Evolutionary conservation across 75 land plant genomes (phyloP).

Genomic region (Sequoiadendron giganteum): DNA sequence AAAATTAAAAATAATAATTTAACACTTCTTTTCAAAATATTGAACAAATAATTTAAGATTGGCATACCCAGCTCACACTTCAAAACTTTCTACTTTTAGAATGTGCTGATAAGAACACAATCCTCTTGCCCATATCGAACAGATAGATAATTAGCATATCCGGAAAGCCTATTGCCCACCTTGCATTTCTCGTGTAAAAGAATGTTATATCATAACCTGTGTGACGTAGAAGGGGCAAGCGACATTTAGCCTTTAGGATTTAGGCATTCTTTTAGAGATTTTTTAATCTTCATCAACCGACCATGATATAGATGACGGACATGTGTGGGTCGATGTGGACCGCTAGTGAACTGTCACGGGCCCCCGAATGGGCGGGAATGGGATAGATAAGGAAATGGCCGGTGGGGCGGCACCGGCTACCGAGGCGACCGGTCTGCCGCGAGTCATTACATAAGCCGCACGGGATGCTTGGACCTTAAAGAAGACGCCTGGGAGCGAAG

Average conservation of each 20-base stretch:
- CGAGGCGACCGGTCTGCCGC: background rate
- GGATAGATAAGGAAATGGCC: background rate
- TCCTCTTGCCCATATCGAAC: too few species aligned
- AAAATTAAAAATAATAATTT: too few species aligned
- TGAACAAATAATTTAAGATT: too few species aligned
- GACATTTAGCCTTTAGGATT: too few species aligned
- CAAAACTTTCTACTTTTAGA: too few species aligned
- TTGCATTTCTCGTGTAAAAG: background rate
- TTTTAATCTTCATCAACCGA: background rate
- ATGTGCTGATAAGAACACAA: too few species aligned
- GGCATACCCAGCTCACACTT: too few species aligned
- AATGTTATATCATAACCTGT: background rate
- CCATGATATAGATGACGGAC: background rate
- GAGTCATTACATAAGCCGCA: background rate
- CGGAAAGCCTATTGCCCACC: background rate
- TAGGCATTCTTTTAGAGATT: background rate
- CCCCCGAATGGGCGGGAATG: background rate
- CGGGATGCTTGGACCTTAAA: background rate
- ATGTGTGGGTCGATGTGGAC: background rate
- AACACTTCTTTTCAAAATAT: too few species aligned
- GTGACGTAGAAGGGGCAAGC: too few species aligned
- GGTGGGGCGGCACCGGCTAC: background rate
- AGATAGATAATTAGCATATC: too few species aligned
- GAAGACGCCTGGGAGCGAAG: background rate
- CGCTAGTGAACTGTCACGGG: background rate